Conservation (phyloP, 345 rosid genomes). For the Trapa incisa region DNA sequence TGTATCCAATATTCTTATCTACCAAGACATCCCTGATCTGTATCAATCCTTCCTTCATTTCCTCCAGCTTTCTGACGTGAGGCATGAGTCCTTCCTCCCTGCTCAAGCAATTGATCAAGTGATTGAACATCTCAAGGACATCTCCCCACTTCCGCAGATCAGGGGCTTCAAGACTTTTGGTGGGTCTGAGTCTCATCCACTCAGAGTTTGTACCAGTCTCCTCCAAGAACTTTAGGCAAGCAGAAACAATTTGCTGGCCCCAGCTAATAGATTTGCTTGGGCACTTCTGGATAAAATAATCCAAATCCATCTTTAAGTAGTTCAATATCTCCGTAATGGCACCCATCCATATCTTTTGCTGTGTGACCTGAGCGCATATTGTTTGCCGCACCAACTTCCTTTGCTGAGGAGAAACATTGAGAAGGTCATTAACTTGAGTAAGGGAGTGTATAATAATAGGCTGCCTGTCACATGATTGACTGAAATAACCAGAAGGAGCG, state of each 20-base stretch:
- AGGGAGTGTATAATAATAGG: slow-evolving; percentile 43
- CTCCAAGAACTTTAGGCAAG: slow-evolving; percentile 50
- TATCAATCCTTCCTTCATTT: slow-evolving; percentile 73
- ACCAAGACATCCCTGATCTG: slow-evolving; percentile 55
- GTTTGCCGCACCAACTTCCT: slow-evolving; percentile 45
- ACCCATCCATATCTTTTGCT: slow-evolving; percentile 57
- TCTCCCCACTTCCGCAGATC: slow-evolving; percentile 54
- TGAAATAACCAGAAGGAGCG: slow-evolving; percentile 19
- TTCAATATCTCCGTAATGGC: slow-evolving; percentile 45
- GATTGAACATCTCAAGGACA: slow-evolving; percentile 61
- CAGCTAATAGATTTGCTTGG: slow-evolving; percentile 31
- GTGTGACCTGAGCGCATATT: slow-evolving; percentile 61
- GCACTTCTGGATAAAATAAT: slow-evolving; percentile 20
- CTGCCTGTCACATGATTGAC: slow-evolving; percentile 36
- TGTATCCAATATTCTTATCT: slow-evolving; percentile 55
- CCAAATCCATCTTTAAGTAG: slow-evolving; percentile 46
- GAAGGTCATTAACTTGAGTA: slow-evolving; percentile 39
- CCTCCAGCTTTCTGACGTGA: slow-evolving; percentile 47
- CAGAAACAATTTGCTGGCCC: slow-evolving; percentile 50
- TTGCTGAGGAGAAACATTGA: slow-evolving; percentile 56
- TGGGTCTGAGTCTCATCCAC: slow-evolving; percentile 58
- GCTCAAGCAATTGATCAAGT: slow-evolving; percentile 42
- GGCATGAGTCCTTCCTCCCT: slow-evolving; percentile 28
- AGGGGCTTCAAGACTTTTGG: slow-evolving; percentile 17
- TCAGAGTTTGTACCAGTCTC: slow-evolving; percentile 23